Conservation (phyloP, 2,329 filamentous ascomycete species). For the Bipolaris sorokiniana region DNA sequence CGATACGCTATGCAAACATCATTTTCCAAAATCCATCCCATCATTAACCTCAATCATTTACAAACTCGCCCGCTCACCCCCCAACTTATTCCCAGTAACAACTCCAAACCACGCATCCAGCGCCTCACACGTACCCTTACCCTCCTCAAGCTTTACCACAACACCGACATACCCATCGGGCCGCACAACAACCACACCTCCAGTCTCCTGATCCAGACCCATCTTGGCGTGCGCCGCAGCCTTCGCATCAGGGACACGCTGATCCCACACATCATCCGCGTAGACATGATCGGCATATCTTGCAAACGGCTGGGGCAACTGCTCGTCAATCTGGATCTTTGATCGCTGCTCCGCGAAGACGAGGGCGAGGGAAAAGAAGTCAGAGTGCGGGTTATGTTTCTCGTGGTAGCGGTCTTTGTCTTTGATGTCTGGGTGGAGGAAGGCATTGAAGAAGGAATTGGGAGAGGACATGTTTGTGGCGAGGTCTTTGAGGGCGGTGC, state of each 20-base stretch:
- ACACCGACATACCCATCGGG: slow-evolving; percentile 88
- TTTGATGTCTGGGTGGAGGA: slow-evolving; percentile 66
- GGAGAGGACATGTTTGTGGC: slow-evolving; percentile 68
- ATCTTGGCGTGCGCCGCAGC: slow-evolving; percentile 86
- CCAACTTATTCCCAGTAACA: slow-evolving; percentile 69
- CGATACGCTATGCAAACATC: neutral
- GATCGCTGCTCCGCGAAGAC: slow-evolving; percentile 72
- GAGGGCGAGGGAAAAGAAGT: slow-evolving; percentile 79
- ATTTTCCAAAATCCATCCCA: neutral
- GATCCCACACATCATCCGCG: slow-evolving; percentile 80
- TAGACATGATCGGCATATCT: slow-evolving; percentile 85
- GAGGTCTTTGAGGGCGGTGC: slow-evolving; percentile 73
- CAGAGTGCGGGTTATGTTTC: slow-evolving; percentile 80
- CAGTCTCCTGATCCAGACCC: slow-evolving; percentile 74
- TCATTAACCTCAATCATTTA: slow-evolving; percentile 9
- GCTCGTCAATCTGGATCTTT: slow-evolving; percentile 72
- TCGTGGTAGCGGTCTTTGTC: slow-evolving; percentile 68
- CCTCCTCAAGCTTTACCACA: slow-evolving; percentile 75
- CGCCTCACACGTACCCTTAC: slow-evolving; percentile 79
- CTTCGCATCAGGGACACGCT: slow-evolving; percentile 69
- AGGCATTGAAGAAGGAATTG: slow-evolving; percentile 74
- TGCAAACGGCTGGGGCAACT: slow-evolving; percentile 72
- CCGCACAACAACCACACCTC: slow-evolving; percentile 81
- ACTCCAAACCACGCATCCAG: slow-evolving; percentile 81
- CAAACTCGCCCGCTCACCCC: slow-evolving; percentile 46